Conservation (phyloP, 1,284 basidiomycete species). For the Phaffia rhodozyma region DNA sequence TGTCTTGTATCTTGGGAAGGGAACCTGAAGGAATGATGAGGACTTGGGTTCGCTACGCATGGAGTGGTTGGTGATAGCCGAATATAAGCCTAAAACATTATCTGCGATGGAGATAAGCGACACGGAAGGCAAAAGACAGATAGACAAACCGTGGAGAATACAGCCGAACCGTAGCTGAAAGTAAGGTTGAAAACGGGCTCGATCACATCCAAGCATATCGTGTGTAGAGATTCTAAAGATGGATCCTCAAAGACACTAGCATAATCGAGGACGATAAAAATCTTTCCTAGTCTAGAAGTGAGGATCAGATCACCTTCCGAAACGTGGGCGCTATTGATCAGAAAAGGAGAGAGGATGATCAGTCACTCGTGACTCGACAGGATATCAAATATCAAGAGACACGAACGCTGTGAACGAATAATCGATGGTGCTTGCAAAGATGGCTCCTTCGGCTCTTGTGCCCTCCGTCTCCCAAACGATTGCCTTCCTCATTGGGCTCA, state of each 20-base stretch:
- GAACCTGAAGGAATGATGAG: not conserved
- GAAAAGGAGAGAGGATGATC: too few relatives aligned
- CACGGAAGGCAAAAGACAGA: not conserved
- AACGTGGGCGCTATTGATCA: slow-evolving; percentile 1
- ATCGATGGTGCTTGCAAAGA: slow-evolving; percentile 5
- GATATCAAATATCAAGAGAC: not conserved
- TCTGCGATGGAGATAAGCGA: too few relatives aligned
- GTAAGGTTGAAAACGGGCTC: slow-evolving; percentile 8
- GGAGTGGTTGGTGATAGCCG: not conserved
- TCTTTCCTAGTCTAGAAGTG: slow-evolving; percentile 1
- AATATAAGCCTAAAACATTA: not conserved
- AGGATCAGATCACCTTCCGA: not conserved
- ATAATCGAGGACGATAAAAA: slow-evolving; percentile 13
- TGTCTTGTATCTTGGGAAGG: not conserved
- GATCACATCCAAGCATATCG: slow-evolving; percentile 1
- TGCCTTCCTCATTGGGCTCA: not conserved
- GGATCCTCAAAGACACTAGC: slow-evolving; percentile 3
- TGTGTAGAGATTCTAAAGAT: not conserved
- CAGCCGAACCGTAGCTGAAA: not conserved
- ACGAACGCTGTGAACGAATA: slow-evolving; percentile 9
- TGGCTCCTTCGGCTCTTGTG: not conserved
- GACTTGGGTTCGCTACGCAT: not conserved
- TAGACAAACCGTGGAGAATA: slow-evolving; percentile 7
- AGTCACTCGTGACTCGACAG: not conserved
- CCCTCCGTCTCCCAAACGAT: not conserved